Evolutionary conservation across 768 basidiomycete species (phyloP).

Genomic region (Xerocomellus amylosporus): DNA sequence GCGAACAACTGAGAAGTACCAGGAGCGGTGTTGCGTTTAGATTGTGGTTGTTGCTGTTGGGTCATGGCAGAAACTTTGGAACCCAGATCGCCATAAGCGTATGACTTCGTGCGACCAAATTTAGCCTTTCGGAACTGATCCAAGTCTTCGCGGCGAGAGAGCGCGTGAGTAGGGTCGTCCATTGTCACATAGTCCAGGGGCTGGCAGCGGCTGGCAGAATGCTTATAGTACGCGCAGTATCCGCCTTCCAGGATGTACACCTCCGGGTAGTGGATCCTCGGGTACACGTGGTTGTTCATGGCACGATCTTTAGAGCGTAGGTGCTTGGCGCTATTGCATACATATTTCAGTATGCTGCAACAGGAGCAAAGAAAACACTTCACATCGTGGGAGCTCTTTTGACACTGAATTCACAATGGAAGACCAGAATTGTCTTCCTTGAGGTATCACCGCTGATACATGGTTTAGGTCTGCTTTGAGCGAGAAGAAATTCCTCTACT

Average conservation of each 20-base stretch:
- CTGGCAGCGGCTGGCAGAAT: conserved; percentile 66
- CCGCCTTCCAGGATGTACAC: conserved; percentile 97
- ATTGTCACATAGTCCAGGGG: conserved; percentile 86
- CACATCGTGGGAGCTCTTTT: conserved; percentile 97
- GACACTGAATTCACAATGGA: conserved; percentile 97
- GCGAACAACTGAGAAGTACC: conserved; percentile 59
- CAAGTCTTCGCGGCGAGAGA: conserved; percentile 79
- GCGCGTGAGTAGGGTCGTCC: conserved; percentile 87
- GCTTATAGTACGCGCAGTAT: conserved; percentile 83
- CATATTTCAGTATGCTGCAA: conserved; percentile 5
- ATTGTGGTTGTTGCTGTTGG: conserved; percentile 39
- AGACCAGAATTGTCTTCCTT: conserved; percentile 83
- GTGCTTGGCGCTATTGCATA: conserved; percentile 74
- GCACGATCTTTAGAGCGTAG: conserved; percentile 87
- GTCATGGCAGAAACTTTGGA: conserved; percentile 37
- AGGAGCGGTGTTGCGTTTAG: conserved; percentile 69
- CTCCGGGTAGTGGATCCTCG: conserved; percentile 92
- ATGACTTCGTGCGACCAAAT: conserved; percentile 88
- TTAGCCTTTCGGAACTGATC: conserved; percentile 89
- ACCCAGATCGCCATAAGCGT: conserved; percentile 81
- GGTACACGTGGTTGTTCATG: conserved; percentile 85
- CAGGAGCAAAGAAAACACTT: conserved; percentile 29
- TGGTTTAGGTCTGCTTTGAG: conserved; percentile 56
- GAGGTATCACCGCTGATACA: conserved; percentile 70
- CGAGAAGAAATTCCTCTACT: conserved; percentile 80